phyloP scores from a whole-genome alignment of 192 early-diverging fungal genomes.

The Coemansia sp. region DNA sequence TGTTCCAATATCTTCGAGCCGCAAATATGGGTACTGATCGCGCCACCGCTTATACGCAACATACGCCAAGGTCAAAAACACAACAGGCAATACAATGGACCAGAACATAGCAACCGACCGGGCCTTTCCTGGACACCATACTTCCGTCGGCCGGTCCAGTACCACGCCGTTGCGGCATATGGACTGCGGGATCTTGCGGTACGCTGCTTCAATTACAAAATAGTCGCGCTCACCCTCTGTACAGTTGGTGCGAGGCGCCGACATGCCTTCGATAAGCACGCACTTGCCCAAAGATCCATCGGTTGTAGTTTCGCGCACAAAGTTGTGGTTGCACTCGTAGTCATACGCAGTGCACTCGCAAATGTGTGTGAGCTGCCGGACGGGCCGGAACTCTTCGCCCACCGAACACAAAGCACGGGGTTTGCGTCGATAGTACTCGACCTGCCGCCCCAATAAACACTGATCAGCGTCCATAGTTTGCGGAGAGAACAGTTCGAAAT shows the following conservation, averaged over 20 bases:
- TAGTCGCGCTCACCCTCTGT: conserved; percentile 58
- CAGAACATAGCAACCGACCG: conserved; percentile 40
- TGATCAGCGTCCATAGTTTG: conserved; percentile 28
- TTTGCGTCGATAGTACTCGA: conserved; percentile 72
- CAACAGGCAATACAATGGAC: conserved; percentile 34
- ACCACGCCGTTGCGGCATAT: conserved; percentile 76
- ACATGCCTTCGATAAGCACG: conserved; percentile 61
- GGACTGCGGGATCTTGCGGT: conserved; percentile 85
- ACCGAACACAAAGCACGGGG: conserved; percentile 69
- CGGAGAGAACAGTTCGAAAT: conserved; percentile 72
- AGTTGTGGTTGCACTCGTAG: conserved; percentile 91
- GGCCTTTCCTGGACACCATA: conserved; percentile 67
- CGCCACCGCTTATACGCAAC: conserved; percentile 44
- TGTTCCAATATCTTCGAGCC: conserved; percentile 44
- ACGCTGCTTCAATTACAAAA: conserved; percentile 77
- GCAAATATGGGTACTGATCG: conserved; percentile 39
- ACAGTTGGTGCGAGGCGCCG: conserved; percentile 58
- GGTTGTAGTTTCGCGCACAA: conserved; percentile 58
- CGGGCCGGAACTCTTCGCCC: conserved; percentile 65
- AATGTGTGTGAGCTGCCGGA: conserved; percentile 54
- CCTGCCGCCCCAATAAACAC: conserved; percentile 68
- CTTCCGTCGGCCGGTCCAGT: conserved; percentile 56
- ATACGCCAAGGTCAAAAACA: conserved; percentile 39
- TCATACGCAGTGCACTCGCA: conserved; percentile 79
- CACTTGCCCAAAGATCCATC: conserved; percentile 55